Evolutionary conservation across 306 rosid genomes (phyloP).

Genomic region (Mucuna pruriens): DNA sequence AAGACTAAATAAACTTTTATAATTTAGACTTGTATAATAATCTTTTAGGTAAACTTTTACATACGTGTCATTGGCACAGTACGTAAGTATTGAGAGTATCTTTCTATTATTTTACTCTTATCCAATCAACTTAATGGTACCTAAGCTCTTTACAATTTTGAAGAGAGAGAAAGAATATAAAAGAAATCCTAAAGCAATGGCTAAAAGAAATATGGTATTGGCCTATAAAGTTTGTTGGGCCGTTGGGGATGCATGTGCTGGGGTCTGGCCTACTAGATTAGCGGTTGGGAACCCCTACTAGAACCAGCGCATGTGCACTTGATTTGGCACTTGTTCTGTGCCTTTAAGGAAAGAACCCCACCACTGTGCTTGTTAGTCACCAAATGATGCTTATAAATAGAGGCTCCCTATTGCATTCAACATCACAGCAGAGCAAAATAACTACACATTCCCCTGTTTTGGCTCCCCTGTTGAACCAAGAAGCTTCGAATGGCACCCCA

Average conservation of each 20-base stretch:
- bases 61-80: neutral
- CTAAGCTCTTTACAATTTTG: neutral
- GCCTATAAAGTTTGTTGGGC: slow-evolving; percentile 15
- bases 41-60: neutral
- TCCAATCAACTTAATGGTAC: neutral
- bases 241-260: slow-evolving; percentile 51
- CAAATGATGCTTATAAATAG: slow-evolving; percentile 55
- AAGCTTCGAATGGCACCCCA: slow-evolving; percentile 49
- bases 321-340: slow-evolving; percentile 48
- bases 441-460: slow-evolving; percentile 24
- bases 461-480: neutral
- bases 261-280: slow-evolving; percentile 42
- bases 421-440: slow-evolving; percentile 29
- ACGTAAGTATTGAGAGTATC: too few relatives aligned
- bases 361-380: slow-evolving; percentile 2
- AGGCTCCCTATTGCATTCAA: slow-evolving; percentile 24
- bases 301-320: slow-evolving; percentile 65
- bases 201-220: slow-evolving; percentile 15
- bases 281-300: slow-evolving; percentile 58
- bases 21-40: neutral
- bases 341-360: slow-evolving; percentile 29
- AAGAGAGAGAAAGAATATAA: neutral
- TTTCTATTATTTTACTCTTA: neutral
- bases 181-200: neutral
- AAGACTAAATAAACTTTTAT: neutral